These are phyloP conservation scores for Kluyveromyces sp. DNA, from an alignment of 1,139 yeast genomes.

Conservation along the genomic window DNA sequence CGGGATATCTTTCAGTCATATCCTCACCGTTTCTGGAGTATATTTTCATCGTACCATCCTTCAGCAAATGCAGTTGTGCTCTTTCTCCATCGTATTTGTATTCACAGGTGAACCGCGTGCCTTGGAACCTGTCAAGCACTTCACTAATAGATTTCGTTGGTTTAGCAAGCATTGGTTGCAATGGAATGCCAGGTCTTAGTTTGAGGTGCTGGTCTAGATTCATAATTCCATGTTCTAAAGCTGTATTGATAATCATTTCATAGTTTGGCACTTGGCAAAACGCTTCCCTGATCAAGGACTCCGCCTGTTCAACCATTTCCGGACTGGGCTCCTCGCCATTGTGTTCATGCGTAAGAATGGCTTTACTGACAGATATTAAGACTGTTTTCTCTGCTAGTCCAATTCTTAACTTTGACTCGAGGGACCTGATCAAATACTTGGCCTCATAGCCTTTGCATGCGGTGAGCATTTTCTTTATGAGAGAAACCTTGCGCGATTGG, in stretches of 20 bases:
- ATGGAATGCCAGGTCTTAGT: slow-evolving; percentile 85
- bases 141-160: slow-evolving; percentile 92
- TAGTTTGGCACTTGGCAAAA: slow-evolving; percentile 91
- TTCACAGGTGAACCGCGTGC: slow-evolving; percentile 84
- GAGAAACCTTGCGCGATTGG: slow-evolving; percentile 65
- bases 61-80: slow-evolving; percentile 80
- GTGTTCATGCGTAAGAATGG: slow-evolving; percentile 58
- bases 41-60: slow-evolving; percentile 62
- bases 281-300: slow-evolving; percentile 74
- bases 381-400: slow-evolving; percentile 94
- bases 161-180: slow-evolving; percentile 97
- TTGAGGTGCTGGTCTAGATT: slow-evolving; percentile 62
- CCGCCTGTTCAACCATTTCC: slow-evolving; percentile 50
- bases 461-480: slow-evolving; percentile 77
- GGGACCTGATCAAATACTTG: slow-evolving; percentile 77
- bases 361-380: slow-evolving; percentile 74
- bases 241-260: slow-evolving; percentile 61
- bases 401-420: slow-evolving; percentile 88
- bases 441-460: slow-evolving; percentile 89
- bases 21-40: slow-evolving; percentile 95
- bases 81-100: slow-evolving; percentile 97
- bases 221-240: slow-evolving; percentile 60
- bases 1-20: slow-evolving; percentile 95
- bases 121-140: slow-evolving; percentile 80
- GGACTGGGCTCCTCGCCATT: slow-evolving; percentile 25